Percentiles rank a stretch among this genome's conserved stretches.
phyloP scores from a whole-genome alignment of 2,329 filamentous ascomycete genomes.

The Macroventuria anomochaeta region DNA sequence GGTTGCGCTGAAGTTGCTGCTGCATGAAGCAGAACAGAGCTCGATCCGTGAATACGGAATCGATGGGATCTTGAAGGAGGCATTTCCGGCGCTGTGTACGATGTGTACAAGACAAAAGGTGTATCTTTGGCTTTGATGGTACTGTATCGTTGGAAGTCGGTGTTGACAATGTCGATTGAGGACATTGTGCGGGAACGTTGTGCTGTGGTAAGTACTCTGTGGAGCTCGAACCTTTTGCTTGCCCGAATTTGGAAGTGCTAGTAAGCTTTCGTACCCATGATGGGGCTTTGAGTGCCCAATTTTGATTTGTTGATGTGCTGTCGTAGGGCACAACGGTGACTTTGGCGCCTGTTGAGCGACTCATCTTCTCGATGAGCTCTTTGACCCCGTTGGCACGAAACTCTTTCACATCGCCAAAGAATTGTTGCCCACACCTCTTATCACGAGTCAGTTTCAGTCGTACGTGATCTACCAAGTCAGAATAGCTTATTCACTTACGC shows the following conservation, averaged over 20 bases:
- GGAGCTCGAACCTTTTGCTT: no score
- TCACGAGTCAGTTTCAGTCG: neutral
- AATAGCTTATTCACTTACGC: neutral
- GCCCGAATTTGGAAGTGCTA: no score
- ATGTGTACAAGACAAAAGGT: slow-evolving; percentile 31
- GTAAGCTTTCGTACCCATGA: neutral
- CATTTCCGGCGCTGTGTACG: slow-evolving; percentile 12
- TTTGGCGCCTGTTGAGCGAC: neutral
- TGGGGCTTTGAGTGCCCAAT: neutral
- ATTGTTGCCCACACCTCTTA: neutral
- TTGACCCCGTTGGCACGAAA: neutral
- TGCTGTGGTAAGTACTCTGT: no score
- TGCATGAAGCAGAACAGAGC: slow-evolving; percentile 22
- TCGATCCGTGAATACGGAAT: slow-evolving; percentile 22
- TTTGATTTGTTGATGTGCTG: neutral
- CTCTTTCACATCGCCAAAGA: neutral
- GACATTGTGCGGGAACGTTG: no score
- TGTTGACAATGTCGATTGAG: no score
- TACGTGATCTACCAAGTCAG: no score
- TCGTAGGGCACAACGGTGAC: neutral
- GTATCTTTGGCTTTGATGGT: no score
- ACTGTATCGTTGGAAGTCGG: no score
- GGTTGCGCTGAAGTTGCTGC: no score
- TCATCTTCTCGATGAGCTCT: neutral
- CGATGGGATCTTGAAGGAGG: slow-evolving; percentile 29